These are phyloP conservation scores for Straminergon stramineum DNA, from an alignment of 225 moss, liverwort and hornwort genomes.

Conservation along the genomic window DNA sequence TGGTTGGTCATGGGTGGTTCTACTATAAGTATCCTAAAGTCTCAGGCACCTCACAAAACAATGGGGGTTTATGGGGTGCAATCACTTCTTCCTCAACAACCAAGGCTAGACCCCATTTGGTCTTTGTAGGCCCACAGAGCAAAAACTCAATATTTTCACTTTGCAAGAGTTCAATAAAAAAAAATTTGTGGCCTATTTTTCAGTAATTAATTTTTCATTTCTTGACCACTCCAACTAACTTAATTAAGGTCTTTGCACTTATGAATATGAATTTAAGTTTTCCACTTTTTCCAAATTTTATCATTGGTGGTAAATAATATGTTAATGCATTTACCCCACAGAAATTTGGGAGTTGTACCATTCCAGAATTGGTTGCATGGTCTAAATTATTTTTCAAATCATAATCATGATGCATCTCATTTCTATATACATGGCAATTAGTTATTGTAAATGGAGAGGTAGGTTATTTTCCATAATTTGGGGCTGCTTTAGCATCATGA, in stretches of 20 bases:
- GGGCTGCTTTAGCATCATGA: no score
- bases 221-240: no score
- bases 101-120: background rate
- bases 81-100: background rate
- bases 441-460: no score
- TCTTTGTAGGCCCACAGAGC: background rate
- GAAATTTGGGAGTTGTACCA: no score
- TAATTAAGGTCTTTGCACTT: background rate
- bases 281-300: background rate
- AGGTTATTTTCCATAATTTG: no score
- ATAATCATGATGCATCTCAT: no score
- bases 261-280: background rate
- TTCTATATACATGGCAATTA: no score
- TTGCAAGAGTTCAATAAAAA: background rate
- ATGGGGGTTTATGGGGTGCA: background rate
- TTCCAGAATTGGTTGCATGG: no score
- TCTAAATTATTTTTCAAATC: no score
- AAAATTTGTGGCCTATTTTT: no score
- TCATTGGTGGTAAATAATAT: background rate
- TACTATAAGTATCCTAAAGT: background rate
- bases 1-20: no score
- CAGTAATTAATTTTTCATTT: background rate
- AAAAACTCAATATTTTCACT: background rate
- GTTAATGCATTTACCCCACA: no score
- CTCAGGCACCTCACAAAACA: rapidly evolving